phyloP scores from a whole-genome alignment of 2,329 filamentous ascomycete species.

The Colletotrichum gloeosporioides region DNA sequence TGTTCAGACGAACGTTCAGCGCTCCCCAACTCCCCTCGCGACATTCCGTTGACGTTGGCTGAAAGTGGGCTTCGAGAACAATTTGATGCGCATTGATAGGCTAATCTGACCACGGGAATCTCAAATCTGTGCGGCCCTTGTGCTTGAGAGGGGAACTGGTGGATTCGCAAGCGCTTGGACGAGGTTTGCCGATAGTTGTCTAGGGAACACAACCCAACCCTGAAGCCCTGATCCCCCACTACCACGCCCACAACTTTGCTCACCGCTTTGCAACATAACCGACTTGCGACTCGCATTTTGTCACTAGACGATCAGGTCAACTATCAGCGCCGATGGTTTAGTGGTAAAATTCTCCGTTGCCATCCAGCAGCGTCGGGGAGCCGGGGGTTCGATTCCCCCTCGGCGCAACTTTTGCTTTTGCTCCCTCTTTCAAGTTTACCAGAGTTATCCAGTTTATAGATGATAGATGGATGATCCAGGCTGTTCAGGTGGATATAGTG shows the following conservation, averaged over 20 bases:
- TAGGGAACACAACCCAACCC: background rate
- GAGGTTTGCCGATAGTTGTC: background rate
- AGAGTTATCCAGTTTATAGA: background rate
- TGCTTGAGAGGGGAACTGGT: background rate
- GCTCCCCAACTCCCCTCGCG: background rate
- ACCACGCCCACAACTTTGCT: background rate
- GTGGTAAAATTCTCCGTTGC: slow-evolving; percentile 24
- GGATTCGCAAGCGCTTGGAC: background rate
- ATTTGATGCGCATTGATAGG: background rate
- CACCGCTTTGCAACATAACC: background rate
- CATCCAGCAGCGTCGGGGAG: slow-evolving; percentile 20
- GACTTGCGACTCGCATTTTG: accelerated
- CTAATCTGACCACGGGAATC: slow-evolving; percentile 1
- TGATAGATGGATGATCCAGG: background rate
- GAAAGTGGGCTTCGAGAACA: background rate
- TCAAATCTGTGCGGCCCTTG: background rate
- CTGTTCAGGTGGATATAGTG: background rate
- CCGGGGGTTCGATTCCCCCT: slow-evolving; percentile 23
- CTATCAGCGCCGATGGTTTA: slow-evolving; percentile 18
- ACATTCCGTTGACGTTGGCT: background rate
- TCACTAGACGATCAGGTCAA: background rate
- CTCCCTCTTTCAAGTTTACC: background rate
- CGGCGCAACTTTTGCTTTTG: slow-evolving; percentile 3
- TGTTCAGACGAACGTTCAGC: slow-evolving; percentile 8
- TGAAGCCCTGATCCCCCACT: slow-evolving; percentile 10